Percentiles rank a stretch among this genome's conserved stretches.
These are phyloP conservation scores for Suillus tomentosus DNA, from an alignment of 768 basidiomycete species.

Conservation along the genomic window DNA sequence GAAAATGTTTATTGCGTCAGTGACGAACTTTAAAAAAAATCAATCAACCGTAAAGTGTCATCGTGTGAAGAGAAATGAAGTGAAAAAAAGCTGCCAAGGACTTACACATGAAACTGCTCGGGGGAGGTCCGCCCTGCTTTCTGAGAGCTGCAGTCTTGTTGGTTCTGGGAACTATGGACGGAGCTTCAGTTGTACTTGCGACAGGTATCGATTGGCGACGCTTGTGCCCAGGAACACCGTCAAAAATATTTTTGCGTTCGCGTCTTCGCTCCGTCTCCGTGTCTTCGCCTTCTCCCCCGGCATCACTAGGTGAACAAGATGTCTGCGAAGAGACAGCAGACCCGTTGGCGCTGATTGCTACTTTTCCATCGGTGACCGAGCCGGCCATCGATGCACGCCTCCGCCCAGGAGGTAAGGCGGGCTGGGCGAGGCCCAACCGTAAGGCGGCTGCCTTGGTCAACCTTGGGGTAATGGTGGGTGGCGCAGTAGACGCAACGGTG, in stretches of 20 bases:
- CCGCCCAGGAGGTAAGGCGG: constrained; percentile 41
- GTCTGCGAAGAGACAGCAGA: constrained; percentile 18
- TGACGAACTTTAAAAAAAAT: constrained; percentile 10
- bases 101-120: constrained; percentile 73
- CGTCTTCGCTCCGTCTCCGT: constrained; percentile 25
- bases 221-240: constrained; percentile 86
- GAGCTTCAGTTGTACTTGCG: constrained; percentile 45
- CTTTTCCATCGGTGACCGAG: constrained; percentile 25
- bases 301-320: not conserved
- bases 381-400: constrained; percentile 39
- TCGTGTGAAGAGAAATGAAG: not conserved
- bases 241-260: constrained; percentile 55
- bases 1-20: not conserved
- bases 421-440: constrained; percentile 53
- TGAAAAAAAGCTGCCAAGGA: constrained; percentile 17
- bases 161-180: constrained; percentile 44
- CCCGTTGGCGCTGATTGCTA: constrained; percentile 10
- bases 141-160: constrained; percentile 48
- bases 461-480: constrained; percentile 70
- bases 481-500: constrained; percentile 70
- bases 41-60: not conserved
- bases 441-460: constrained; percentile 78
- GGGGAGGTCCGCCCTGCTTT: constrained; percentile 51
- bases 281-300: constrained; percentile 31
- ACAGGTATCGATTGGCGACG: constrained; percentile 75